Base-by-base conservation (phyloP, 2,329 filamentous ascomycete genomes). In the Penicillium sp. region DNA sequence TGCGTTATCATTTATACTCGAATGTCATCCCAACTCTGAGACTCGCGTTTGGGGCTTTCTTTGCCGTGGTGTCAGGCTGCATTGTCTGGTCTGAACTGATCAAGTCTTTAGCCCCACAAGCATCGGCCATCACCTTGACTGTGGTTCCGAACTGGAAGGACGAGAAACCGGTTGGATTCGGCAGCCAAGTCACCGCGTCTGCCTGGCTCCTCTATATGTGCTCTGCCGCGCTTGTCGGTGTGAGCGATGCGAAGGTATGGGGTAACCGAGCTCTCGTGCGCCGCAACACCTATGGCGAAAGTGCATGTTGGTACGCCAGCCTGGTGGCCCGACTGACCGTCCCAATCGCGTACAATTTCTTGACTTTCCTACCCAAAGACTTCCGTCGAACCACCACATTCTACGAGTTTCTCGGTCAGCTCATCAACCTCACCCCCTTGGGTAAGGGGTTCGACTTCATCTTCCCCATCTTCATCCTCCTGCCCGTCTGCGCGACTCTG, bases 201-300 rank as follows among this genome's bases (percentile, higher is more conserved):
- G 78, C 86, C 13, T 99, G 94, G 94, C 87, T 99, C 56, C 81
- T 92, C 53, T 99, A 99, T 79, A 99, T 99, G 94, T 96, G 90
- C 71, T 82, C 89, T 13, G 92, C 92, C 43, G 91, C 94, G 5
- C 83, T 97, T 47, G 89, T 86, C 53, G 92, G 92, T 7, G 87
- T 99, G 67, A 91, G 88, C 13, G 91, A 96, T 69, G 91, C 96
- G 65, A 95, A 94, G 68, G 92, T 97, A n/a, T 99, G 94, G 94
- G 90, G 94, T 52, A 94, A 95, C 45, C 87, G 94, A 29, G 93
- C 94, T 0, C 81, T 99, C 5, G 93, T 97, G 43, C 86, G 85
- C 55, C 87, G 94, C 53, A 94, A 96, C 69, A 99, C 94, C 0
- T 93, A 95, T 54, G 87, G 91, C 56, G 94, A 97, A 71, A 91